A percentile compares a stretch with the other conserved stretches of the same genome.
Conservation (phyloP, 257 asterid genomes). For the Capsicum rhomboideum region DNA sequence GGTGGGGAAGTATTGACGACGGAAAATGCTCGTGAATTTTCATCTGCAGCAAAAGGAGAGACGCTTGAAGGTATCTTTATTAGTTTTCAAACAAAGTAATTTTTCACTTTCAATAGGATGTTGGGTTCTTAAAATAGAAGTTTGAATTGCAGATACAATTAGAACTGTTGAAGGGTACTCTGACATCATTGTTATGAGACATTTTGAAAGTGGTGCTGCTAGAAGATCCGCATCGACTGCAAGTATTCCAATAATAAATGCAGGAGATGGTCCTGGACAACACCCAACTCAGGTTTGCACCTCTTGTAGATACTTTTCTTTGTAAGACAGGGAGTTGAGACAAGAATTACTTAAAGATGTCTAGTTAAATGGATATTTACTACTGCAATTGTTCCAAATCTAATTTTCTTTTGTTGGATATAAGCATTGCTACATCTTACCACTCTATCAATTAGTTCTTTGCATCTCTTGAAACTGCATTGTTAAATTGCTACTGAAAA, state of each 20-base stretch:
- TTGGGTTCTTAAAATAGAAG: not conserved
- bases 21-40: constrained; percentile 92
- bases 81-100: not conserved
- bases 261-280: constrained; percentile 99
- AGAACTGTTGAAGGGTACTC: constrained; percentile 93
- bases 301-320: not conserved
- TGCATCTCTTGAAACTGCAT: not conserved
- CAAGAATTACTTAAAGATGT: not conserved
- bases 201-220: constrained; percentile 98
- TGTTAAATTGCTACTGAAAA: not conserved
- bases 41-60: constrained; percentile 97
- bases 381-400: too few species aligned
- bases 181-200: constrained; percentile 90
- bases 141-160: constrained; percentile 55
- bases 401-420: not conserved
- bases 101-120: not conserved
- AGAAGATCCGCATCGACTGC: constrained; percentile 76
- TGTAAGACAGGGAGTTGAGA: not conserved
- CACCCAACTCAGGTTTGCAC: constrained; percentile 89
- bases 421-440: not conserved
- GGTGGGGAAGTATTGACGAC: constrained; percentile 90
- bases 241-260: constrained; percentile 80
- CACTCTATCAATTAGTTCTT: not conserved
- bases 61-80: constrained; percentile 76
- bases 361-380: too few species aligned